Evolutionary conservation across 768 basidiomycete genomes (phyloP).

Genomic region (Royoungia palumana): DNA sequence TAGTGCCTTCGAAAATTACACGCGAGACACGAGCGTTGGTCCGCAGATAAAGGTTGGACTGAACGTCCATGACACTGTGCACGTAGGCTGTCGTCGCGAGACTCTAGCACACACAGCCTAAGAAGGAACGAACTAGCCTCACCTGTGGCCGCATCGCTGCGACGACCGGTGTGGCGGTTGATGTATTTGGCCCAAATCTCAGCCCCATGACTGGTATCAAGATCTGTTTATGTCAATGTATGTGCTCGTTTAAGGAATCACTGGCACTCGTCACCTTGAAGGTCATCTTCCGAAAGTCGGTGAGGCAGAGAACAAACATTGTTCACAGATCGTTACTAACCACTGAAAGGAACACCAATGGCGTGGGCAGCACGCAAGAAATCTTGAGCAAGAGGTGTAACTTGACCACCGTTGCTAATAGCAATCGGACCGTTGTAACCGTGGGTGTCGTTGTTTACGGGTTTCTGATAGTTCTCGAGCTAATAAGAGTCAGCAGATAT

Average conservation of each 20-base stretch:
- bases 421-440: conserved; percentile 75
- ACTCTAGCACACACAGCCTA: neutral
- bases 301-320: neutral
- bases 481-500: conserved; percentile 16
- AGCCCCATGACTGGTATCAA: conserved; percentile 55
- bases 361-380: conserved; percentile 63
- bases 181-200: conserved; percentile 80
- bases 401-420: conserved; percentile 65
- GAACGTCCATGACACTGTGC: conserved; percentile 67
- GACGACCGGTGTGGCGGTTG: conserved; percentile 68
- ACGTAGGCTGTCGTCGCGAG: conserved; percentile 47
- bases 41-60: conserved; percentile 63
- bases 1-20: conserved; percentile 69
- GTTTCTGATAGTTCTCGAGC: conserved; percentile 78
- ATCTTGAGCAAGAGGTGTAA: conserved; percentile 63
- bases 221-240: conserved; percentile 36
- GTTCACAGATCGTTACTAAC: conserved; percentile 31
- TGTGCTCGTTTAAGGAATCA: neutral
- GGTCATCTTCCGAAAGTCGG: conserved; percentile 45
- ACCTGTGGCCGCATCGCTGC: conserved; percentile 70
- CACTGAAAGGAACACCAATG: conserved; percentile 61
- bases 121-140: conserved; percentile 2
- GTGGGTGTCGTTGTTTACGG: conserved; percentile 61
- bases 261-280: conserved; percentile 45
- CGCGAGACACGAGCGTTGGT: conserved; percentile 64